Conservation (phyloP, 2,329 filamentous ascomycete species). For the Coniosporium tulheliwenetii region DNA sequence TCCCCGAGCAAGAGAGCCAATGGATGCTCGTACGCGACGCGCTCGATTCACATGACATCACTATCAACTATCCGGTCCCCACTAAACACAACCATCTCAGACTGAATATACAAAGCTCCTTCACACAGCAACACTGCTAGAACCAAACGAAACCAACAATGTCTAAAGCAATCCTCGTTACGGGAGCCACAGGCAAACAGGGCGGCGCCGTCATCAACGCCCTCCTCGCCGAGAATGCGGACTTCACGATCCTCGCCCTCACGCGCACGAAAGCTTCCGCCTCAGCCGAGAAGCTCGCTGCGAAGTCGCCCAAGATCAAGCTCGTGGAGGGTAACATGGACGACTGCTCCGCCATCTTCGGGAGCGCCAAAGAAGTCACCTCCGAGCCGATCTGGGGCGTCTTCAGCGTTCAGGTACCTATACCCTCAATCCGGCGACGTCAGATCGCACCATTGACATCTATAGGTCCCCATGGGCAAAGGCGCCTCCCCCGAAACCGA, state of each 20-base stretch:
- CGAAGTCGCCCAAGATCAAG: slow-evolving; percentile 31
- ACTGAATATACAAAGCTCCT: no score
- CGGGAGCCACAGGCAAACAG: slow-evolving; percentile 31
- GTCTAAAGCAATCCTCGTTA: slow-evolving; percentile 18
- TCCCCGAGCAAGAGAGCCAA: no score
- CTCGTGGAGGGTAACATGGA: slow-evolving; percentile 44
- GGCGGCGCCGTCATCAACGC: slow-evolving; percentile 27
- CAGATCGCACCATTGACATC: no score
- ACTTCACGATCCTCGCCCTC: slow-evolving; percentile 40
- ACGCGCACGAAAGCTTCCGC: slow-evolving; percentile 40
- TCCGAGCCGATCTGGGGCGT: slow-evolving; percentile 38
- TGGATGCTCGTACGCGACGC: no score
- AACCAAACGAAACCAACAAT: no score
- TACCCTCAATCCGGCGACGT: neutral
- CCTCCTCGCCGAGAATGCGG: slow-evolving; percentile 18
- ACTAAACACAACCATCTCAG: no score
- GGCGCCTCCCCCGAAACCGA: slow-evolving; percentile 28
- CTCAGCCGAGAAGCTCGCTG: slow-evolving; percentile 32
- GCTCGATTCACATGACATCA: no score
- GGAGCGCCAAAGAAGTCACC: slow-evolving; percentile 21
- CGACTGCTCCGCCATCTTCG: slow-evolving; percentile 34
- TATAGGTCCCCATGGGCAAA: slow-evolving; percentile 17
- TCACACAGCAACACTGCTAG: no score
- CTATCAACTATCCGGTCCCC: no score
- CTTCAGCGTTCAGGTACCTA: slow-evolving; percentile 41